Evolutionary conservation across 257 asterid genomes (phyloP).

Genomic region (Solanum appendiculatum): DNA sequence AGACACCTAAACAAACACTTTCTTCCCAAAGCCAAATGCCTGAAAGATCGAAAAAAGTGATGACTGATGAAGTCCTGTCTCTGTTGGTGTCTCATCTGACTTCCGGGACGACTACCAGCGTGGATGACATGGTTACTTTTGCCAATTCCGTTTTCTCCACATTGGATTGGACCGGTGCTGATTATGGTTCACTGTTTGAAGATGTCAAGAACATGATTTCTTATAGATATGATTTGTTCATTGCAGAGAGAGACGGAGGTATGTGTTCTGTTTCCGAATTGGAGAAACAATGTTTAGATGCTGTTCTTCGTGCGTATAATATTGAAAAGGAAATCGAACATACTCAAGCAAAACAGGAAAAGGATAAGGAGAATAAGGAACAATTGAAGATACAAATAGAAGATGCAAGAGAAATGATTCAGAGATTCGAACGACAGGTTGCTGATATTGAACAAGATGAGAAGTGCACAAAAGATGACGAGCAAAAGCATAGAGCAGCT

Average conservation of each 20-base stretch:
- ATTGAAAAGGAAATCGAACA: not conserved
- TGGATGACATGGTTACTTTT: not conserved
- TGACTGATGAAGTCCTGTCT: not conserved
- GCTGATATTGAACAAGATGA: not conserved
- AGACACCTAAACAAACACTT: not conserved
- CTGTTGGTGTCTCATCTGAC: not conserved
- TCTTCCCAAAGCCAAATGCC: not conserved
- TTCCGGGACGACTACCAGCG: not conserved
- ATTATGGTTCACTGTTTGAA: not conserved
- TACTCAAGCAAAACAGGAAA: not conserved
- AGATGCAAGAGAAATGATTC: not conserved
- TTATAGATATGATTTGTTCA: not conserved
- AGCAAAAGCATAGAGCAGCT: too few relatives aligned
- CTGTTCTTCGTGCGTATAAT: not conserved
- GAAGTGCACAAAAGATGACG: not conserved
- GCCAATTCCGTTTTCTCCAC: not conserved
- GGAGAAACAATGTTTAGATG: not conserved
- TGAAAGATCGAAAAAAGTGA: not conserved
- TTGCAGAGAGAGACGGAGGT: not conserved
- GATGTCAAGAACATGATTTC: not conserved
- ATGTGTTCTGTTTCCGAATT: not conserved
- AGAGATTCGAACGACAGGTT: not conserved
- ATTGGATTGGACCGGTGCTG: not conserved
- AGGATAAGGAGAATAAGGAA: not conserved
- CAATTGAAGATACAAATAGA: not conserved